These are phyloP conservation scores for Alectoria sarmentosa DNA, from an alignment of 495 filamentous ascomycete genomes.

Conservation along the genomic window DNA sequence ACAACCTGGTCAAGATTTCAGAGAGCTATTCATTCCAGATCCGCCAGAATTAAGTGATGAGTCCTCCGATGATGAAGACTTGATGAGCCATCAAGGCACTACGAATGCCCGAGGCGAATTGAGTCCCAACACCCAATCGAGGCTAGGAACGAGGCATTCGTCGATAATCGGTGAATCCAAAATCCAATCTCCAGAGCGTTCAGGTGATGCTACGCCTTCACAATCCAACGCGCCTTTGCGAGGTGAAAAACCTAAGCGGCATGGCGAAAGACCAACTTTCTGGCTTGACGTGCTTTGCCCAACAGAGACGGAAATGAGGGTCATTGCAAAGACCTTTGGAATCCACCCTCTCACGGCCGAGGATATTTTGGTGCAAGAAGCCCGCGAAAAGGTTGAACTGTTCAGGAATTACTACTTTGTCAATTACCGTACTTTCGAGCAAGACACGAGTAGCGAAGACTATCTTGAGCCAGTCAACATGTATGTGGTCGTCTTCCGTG, in stretches of 20 bases:
- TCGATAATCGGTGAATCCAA: conserved; percentile 25
- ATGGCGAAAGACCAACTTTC: conserved; percentile 85
- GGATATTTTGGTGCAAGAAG: conserved; percentile 95
- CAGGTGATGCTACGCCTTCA: conserved; percentile 28
- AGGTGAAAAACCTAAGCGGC: conserved; percentile 53
- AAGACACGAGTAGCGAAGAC: conserved; percentile 77
- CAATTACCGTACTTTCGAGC: conserved; percentile 95
- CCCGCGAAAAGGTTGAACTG: conserved; percentile 94
- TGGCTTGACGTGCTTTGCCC: conserved; percentile 92
- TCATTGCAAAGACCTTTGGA: conserved; percentile 83
- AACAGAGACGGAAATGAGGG: conserved; percentile 87
- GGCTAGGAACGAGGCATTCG: conserved; percentile 24
- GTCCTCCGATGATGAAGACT: conserved; percentile 53
- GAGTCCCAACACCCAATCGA: conserved; percentile 24
- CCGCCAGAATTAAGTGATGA: conserved; percentile 56
- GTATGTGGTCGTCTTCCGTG: conserved; percentile 94
- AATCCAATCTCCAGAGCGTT: conserved; percentile 23
- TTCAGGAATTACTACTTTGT: conserved; percentile 97
- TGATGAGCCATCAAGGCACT: conserved; percentile 33
- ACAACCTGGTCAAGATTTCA: conserved; percentile 74
- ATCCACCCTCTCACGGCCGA: conserved; percentile 93
- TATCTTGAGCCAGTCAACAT: conserved; percentile 95
- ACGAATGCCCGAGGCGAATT: conserved; percentile 29
- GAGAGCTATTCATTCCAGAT: conserved; percentile 76
- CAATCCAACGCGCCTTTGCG: conserved; percentile 25